Base-by-base conservation (phyloP, 257 asterid species). In the Gynochthodes officinalis region DNA sequence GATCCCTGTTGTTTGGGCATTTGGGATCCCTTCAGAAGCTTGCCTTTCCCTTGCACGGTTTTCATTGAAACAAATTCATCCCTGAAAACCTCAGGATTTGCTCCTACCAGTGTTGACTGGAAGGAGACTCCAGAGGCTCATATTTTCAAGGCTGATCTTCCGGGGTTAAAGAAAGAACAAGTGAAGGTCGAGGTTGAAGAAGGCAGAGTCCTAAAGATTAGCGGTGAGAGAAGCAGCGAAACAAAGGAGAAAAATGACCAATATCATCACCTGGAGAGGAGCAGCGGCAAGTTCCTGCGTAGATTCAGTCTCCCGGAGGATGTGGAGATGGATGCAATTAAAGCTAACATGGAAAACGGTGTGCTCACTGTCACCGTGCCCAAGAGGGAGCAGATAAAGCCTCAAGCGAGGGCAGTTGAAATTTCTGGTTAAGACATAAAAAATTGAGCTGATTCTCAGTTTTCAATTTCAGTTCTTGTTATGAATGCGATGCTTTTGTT, bases 321-420 rank as follows among this genome's bases (percentile, higher is more conserved):
- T 53, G 81, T 70, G 5, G 50, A 55, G 4, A 57, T 48, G 30
- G 78, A 67, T 62, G 16, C 66, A 40, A 64, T 81, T 49, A 72
- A 78, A 32, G 85, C 85, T 19, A 52, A 64, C 1, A 74, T 81
- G 85, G 78, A 68, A 61, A 49, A 74, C 43, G 85, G 85, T 28
- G 80, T 77, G 32, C 55, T 81, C 53, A 81, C 80, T 18, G 77
- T 81, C 0, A 81, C 76, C 57, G 74, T 78, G 6, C 85, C 80
- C 0, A 81, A 81, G 12, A 61, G 80, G 67, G 21, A 77, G 28
- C 42, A 33, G 48, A 62, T 71, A 70, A 75, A 74, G 42, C 70
- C 72, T 3, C 64, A 78, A 0, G 28, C 57, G 28, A 81, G 35
- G 54, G 4, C 72, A 2, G 72, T 81, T 66, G 48, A 74, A 12